Evolutionary conservation across 495 filamentous ascomycete genomes (phyloP).

Genomic region (Penicillium soppii): DNA sequence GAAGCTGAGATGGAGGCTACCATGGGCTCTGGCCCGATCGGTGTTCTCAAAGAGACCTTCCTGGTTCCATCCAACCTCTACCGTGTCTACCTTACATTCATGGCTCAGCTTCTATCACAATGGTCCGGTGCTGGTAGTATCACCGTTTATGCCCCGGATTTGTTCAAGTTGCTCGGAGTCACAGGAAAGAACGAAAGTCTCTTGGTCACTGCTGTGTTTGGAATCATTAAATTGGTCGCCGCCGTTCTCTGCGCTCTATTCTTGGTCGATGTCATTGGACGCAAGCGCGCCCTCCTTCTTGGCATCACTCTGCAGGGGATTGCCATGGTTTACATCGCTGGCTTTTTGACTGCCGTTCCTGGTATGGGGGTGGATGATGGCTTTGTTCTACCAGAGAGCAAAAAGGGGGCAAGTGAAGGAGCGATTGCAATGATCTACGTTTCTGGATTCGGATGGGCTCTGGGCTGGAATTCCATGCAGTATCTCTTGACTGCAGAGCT

Average conservation of each 20-base stretch:
- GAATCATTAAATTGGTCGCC: constrained; percentile 65
- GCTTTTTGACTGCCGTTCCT: constrained; percentile 58
- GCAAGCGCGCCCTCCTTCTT: constrained; percentile 63
- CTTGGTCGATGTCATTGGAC: constrained; percentile 72
- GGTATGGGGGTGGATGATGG: constrained; percentile 36
- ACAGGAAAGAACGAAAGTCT: constrained; percentile 60
- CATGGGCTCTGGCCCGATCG: constrained; percentile 51
- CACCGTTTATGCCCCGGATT: constrained; percentile 64
- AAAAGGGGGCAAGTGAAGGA: constrained; percentile 44
- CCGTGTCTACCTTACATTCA: constrained; percentile 56
- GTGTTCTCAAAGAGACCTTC: constrained; percentile 60
- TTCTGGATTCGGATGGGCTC: constrained; percentile 65
- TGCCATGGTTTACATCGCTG: constrained; percentile 67
- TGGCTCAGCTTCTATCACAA: constrained; percentile 62
- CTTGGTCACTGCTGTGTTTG: constrained; percentile 68
- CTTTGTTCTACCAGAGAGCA: constrained; percentile 28
- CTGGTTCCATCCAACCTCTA: constrained; percentile 60
- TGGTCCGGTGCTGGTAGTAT: constrained; percentile 71
- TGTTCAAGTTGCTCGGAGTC: constrained; percentile 65
- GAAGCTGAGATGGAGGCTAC: constrained; percentile 68
- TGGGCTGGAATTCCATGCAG: constrained; percentile 75
- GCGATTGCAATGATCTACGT: constrained; percentile 68
- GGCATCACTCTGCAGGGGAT: constrained; percentile 64
- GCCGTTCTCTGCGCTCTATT: constrained; percentile 66
- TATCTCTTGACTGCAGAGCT: constrained; percentile 75